Evolutionary conservation across 2,329 filamentous ascomycete genomes (phyloP), one percentile per base, ranked within the genome.

Genomic region (Bipolaris cookei): DNA sequence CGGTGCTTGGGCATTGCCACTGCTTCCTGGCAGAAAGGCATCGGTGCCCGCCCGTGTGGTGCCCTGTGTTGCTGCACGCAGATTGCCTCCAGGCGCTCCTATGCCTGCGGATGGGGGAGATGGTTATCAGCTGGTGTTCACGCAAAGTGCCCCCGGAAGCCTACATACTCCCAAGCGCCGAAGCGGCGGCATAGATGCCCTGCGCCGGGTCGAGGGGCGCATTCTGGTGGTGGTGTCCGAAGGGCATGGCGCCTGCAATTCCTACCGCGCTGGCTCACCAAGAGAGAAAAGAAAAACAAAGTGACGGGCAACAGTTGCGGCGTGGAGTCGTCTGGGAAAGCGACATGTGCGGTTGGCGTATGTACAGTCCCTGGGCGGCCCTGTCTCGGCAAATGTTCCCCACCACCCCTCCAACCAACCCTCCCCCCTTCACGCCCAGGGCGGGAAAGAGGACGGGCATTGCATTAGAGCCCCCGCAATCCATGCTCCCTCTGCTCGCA

Each of bases 151-250:
- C 32, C 32, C 42, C 23, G 18, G 43, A 46, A 18, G 51, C 53
- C 34, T 56, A 59, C 57, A 34, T 59, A 59, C 57, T 79, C 70
- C 77, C 80, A 67, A 83, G 67, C 48, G 79, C 75, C 61, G 80
- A 77, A 28, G 79, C 77, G 21, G 80, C 77, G 49, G 79, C 77
- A 61, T 77, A 80, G 62, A 83, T 76, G 59, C 79, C 77, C 52
- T 74, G 70, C 44, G 78, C 77, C 52, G 78, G 73, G 53, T 71
- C 69, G 54, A 75, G 74, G 34, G 64, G 64, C 44, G 64, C 58
- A 50, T 63, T 69, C 63, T 69, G 65, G 62, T 74, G 69, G 63
- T 74, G 73, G 61, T 74, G 66, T 56, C 74, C 72, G 72, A 77
- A 77, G 52, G 75, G 75, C 75, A 77, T 77, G 50, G 61, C 68